A percentile compares a stretch with the other conserved stretches of the same genome.
These are phyloP conservation scores for Hemisphaericaspora lyxosophila DNA, from an alignment of 1,139 yeast genomes.

Conservation along the genomic window DNA sequence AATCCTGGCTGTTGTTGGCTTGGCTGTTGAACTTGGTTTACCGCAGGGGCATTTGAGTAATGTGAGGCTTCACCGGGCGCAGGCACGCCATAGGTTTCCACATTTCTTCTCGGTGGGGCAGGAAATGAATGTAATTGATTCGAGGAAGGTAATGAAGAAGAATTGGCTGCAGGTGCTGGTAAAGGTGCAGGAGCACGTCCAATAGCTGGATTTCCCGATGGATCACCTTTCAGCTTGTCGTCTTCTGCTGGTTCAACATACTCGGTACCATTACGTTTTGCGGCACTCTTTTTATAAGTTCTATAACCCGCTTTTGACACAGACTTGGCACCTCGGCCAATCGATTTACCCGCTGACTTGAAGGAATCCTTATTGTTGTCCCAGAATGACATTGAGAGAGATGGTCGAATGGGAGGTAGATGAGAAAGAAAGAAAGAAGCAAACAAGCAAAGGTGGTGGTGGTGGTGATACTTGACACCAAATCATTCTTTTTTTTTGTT, in stretches of 20 bases:
- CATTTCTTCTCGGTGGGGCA: constrained; percentile 41
- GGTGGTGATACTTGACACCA: too few species aligned
- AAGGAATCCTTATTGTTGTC: constrained; percentile 51
- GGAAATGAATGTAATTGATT: constrained; percentile 32
- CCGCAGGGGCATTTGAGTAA: constrained; percentile 5
- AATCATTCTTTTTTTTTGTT: too few species aligned
- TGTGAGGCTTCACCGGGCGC: constrained; percentile 12
- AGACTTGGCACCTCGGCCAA: constrained; percentile 50
- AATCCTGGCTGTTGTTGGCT: constrained; percentile 5
- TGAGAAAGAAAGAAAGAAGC: too few species aligned
- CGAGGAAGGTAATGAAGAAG: constrained; percentile 17
- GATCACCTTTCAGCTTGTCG: constrained; percentile 8
- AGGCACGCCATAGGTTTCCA: constrained; percentile 18
- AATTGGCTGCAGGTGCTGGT: constrained; percentile 4
- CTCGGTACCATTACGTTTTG: constrained; percentile 23
- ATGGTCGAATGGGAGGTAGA: neutral
- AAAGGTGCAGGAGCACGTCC: constrained; percentile 3
- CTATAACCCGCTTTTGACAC: constrained; percentile 49
- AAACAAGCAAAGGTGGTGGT: too few species aligned
- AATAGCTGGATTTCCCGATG: neutral
- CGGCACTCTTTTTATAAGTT: constrained; percentile 46
- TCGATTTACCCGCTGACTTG: constrained; percentile 49
- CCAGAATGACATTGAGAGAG: constrained; percentile 44
- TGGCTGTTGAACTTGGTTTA: neutral
- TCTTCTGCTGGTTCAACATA: constrained; percentile 13